Conservation (phyloP, 2,329 filamentous ascomycete species). For the Metarhizium brunneum region DNA sequence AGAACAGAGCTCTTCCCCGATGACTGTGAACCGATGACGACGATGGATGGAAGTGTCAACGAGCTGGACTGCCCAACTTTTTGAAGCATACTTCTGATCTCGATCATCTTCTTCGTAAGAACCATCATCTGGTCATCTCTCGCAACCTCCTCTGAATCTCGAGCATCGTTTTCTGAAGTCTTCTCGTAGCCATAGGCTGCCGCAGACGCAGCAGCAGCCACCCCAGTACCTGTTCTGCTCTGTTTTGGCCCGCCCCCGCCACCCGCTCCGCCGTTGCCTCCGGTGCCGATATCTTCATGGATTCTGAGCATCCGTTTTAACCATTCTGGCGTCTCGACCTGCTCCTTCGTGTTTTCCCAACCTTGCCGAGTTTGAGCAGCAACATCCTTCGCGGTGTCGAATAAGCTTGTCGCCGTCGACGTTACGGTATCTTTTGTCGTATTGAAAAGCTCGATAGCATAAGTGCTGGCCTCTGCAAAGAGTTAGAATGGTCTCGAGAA, state of each 20-base stretch:
- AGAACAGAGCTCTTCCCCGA: slow-evolving; percentile 97
- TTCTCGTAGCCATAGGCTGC: slow-evolving; percentile 72
- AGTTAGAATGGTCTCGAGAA: slow-evolving; percentile 13
- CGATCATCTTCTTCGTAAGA: slow-evolving; percentile 98
- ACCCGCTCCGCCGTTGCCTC: slow-evolving; percentile 37
- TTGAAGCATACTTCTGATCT: slow-evolving; percentile 86
- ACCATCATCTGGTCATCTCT: slow-evolving; percentile 99
- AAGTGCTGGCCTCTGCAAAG: slow-evolving; percentile 36
- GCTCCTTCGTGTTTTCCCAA: slow-evolving; percentile 76
- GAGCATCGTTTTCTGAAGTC: slow-evolving; percentile 53
- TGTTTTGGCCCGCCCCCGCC: slow-evolving; percentile 44
- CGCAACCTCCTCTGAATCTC: slow-evolving; percentile 55
- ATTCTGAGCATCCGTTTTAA: slow-evolving; percentile 61
- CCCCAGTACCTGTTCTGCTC: slow-evolving; percentile 51
- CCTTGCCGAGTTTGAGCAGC: slow-evolving; percentile 71
- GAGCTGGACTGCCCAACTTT: slow-evolving; percentile 86
- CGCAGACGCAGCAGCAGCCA: slow-evolving; percentile 61
- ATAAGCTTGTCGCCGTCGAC: slow-evolving; percentile 57
- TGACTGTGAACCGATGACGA: slow-evolving; percentile 98
- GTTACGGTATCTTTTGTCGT: slow-evolving; percentile 64
- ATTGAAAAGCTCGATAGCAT: slow-evolving; percentile 56
- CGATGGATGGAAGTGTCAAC: slow-evolving; percentile 86
- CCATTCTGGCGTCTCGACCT: slow-evolving; percentile 65
- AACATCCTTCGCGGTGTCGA: slow-evolving; percentile 64
- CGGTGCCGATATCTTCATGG: slow-evolving; percentile 49